Conservation (phyloP, 1,284 basidiomycete genomes). For the Neotropicomus parvogracilis region DNA sequence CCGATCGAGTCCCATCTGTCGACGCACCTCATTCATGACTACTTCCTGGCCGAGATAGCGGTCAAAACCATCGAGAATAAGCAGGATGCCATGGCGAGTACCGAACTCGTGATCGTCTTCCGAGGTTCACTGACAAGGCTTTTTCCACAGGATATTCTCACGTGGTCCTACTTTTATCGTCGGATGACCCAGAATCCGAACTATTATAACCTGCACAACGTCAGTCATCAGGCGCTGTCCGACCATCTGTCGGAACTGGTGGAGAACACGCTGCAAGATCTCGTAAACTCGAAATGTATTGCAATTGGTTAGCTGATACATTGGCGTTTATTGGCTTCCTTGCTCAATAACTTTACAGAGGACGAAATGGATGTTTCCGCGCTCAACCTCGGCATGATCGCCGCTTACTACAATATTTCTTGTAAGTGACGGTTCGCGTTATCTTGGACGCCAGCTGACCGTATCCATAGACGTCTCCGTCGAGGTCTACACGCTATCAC, state of each 20-base stretch:
- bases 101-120: not conserved
- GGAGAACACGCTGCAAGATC: conserved; percentile 87
- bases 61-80: conserved; percentile 99
- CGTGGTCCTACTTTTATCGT: conserved; percentile 96
- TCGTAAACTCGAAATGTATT: conserved; percentile 95
- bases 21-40: conserved; percentile 87
- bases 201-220: conserved; percentile 93
- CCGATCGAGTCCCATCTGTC: conserved; percentile 95
- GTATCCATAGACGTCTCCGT: conserved; percentile 78
- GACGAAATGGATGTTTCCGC: conserved; percentile 92
- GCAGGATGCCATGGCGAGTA: conserved; percentile 86
- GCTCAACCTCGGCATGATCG: conserved; percentile 95
- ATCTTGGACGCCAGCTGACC: not conserved
- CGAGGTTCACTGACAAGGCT: conserved; percentile 3
- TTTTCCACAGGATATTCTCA: conserved; percentile 72
- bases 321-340: not conserved
- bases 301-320: conserved; percentile 63
- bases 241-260: conserved; percentile 96
- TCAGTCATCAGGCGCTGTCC: conserved; percentile 88
- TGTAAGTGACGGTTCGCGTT: conserved; percentile 45
- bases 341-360: conserved; percentile 44
- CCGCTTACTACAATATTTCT: conserved; percentile 89
- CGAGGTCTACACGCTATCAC: conserved; percentile 93
- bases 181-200: conserved; percentile 94
- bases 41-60: conserved; percentile 97